Percentiles rank a stretch among this genome's conserved stretches.
Conservation (phyloP, 768 basidiomycete species). For the Lactifluus volemus region DNA sequence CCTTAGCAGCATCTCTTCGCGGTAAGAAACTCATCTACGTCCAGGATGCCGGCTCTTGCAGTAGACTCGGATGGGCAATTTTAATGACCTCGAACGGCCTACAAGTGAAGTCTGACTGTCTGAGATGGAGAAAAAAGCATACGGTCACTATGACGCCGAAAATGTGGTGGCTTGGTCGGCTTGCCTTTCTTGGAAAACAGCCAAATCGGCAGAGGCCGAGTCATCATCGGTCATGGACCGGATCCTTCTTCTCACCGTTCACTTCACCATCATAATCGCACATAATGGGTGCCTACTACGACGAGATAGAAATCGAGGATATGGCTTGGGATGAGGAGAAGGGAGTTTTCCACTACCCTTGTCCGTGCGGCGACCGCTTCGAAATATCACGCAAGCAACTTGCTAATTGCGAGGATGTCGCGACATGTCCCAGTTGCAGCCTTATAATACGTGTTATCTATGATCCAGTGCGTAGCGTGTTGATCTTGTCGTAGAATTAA, state of each 20-base stretch:
- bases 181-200: no score
- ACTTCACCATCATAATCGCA: not conserved
- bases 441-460: slow-evolving; percentile 87
- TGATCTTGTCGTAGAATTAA: not conserved
- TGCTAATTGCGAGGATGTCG: slow-evolving; percentile 84
- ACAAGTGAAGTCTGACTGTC: no score
- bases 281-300: slow-evolving; percentile 80
- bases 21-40: no score
- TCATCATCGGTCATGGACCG: not conserved
- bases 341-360: slow-evolving; percentile 89
- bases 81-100: no score
- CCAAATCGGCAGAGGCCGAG: no score
- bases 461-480: slow-evolving; percentile 67
- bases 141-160: no score
- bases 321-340: slow-evolving; percentile 85
- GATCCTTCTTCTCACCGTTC: not conserved
- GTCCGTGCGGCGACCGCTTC: slow-evolving; percentile 96
- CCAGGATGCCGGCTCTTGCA: no score
- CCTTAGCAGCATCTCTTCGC: no score
- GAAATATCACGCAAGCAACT: slow-evolving; percentile 87
- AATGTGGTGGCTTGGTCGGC: no score
- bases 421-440: slow-evolving; percentile 94
- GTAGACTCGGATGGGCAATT: no score
- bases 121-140: no score
- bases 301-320: slow-evolving; percentile 96